Conservation (phyloP, 768 basidiomycete species). For the Pisolithus orientalis region DNA sequence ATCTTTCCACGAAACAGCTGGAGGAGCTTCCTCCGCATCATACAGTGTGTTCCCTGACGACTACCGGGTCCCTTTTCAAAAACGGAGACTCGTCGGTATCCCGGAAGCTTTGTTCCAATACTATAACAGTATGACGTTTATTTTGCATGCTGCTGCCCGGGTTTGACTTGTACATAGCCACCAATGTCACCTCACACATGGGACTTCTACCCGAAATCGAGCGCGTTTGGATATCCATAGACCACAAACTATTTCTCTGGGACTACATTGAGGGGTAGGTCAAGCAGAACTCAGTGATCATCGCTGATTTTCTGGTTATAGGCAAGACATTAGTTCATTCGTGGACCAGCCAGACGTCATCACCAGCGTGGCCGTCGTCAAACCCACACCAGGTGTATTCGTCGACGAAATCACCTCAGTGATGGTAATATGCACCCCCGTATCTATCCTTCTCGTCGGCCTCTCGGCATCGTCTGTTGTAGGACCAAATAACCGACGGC, state of each 20-base stretch:
- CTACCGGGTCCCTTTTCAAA: slow-evolving; percentile 73
- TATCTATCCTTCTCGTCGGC: slow-evolving; percentile 80
- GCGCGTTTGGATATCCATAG: slow-evolving; percentile 91
- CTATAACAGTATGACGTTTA: slow-evolving; percentile 56
- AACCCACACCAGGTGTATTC: slow-evolving; percentile 80
- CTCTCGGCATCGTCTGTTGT: slow-evolving; percentile 48
- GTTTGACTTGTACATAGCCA: slow-evolving; percentile 36
- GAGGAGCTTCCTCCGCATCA: slow-evolving; percentile 62
- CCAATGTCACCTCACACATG: slow-evolving; percentile 73
- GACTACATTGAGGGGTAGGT: slow-evolving; percentile 91
- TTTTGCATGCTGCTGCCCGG: neutral
- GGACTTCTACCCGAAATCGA: slow-evolving; percentile 91
- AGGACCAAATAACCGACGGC: slow-evolving; percentile 32
- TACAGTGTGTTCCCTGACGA: slow-evolving; percentile 78
- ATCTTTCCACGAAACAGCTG: slow-evolving; percentile 33
- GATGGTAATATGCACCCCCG: slow-evolving; percentile 84
- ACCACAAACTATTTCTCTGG: slow-evolving; percentile 93
- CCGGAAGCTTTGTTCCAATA: slow-evolving; percentile 75
- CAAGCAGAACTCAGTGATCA: neutral
- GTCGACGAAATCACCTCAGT: slow-evolving; percentile 88
- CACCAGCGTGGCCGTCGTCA: slow-evolving; percentile 81
- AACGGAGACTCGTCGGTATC: slow-evolving; percentile 67
- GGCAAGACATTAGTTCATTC: slow-evolving; percentile 90
- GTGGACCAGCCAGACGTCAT: slow-evolving; percentile 89
- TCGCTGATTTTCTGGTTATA: slow-evolving; percentile 21